Percentiles rank a stretch among this genome's conserved stretches.
Evolutionary conservation across 176 grass and related monocot genomes (phyloP).

Genomic region (Oryza rufipogon): DNA sequence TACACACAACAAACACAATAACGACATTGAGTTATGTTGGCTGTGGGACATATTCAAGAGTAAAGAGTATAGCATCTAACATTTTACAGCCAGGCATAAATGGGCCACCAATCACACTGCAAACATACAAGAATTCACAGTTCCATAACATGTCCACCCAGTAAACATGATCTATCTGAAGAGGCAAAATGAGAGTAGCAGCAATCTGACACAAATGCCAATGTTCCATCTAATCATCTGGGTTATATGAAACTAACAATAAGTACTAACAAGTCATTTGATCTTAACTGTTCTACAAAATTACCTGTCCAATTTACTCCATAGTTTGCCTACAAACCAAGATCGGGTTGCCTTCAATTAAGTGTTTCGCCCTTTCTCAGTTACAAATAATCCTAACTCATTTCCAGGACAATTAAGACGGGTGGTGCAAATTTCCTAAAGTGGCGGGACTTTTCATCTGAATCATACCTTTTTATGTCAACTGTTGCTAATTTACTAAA

Average conservation of each 20-base stretch:
- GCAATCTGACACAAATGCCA: too few species aligned
- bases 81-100: conserved; percentile 1
- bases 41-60: neutral
- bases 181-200: neutral
- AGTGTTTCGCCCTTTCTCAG: neutral
- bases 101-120: neutral
- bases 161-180: conserved; percentile 1
- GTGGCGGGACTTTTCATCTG: neutral
- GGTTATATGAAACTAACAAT: neutral
- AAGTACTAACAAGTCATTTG: conserved; percentile 4
- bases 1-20: conserved; percentile 1
- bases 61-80: neutral
- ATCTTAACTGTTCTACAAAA: neutral
- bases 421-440: neutral
- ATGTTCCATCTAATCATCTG: neutral
- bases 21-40: neutral
- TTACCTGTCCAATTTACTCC: neutral
- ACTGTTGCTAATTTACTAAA: neutral
- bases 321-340: neutral
- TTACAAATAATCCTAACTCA: neutral
- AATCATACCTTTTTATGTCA: neutral
- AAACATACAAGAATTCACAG: neutral
- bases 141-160: neutral
- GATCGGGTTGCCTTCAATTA: neutral
- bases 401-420: neutral